Evolutionary conservation across 1,284 basidiomycete species (phyloP).

Genomic region (Cutaneotrichosporon spelunceum): DNA sequence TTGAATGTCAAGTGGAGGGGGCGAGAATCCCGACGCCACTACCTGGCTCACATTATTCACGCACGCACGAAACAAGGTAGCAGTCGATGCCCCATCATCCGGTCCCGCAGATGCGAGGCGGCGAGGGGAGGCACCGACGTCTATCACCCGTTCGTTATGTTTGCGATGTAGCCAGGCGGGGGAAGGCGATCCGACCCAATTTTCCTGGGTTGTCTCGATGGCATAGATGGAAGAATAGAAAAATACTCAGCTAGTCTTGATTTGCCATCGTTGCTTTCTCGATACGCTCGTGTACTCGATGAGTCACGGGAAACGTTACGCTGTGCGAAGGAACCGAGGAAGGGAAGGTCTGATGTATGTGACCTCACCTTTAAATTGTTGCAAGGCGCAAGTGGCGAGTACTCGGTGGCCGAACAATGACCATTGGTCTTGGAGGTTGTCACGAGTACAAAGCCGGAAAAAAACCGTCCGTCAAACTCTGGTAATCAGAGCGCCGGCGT

Average conservation of each 20-base stretch:
- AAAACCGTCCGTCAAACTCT: not conserved
- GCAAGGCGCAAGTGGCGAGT: constrained; percentile 2
- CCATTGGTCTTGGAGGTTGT: constrained; percentile 10
- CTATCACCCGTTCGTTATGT: constrained; percentile 18
- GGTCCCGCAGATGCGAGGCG: constrained; percentile 20
- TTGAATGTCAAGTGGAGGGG: not conserved
- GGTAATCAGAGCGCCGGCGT: constrained; percentile 4
- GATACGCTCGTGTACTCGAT: not conserved
- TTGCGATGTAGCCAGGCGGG: constrained; percentile 33
- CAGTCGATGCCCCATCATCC: constrained; percentile 15
- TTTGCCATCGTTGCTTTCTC: not conserved
- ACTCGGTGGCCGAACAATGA: constrained; percentile 15
- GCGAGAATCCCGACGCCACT: constrained; percentile 29
- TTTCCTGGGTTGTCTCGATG: constrained; percentile 6
- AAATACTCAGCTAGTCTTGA: constrained; percentile 6
- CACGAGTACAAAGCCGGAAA: not conserved
- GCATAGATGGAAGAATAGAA: constrained; percentile 6
- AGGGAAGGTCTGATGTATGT: not conserved
- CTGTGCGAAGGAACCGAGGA: constrained; percentile 12
- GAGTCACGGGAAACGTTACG: constrained; percentile 3
- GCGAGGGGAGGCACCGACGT: constrained; percentile 15
- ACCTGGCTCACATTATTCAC: constrained; percentile 27
- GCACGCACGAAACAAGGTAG: constrained; percentile 21
- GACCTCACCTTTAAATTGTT: constrained; percentile 12
- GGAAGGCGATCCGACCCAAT: constrained; percentile 24